Percentiles rank a stretch among this genome's conserved stretches.
These are phyloP conservation scores for Coemansia sp. DNA, from an alignment of 192 early-diverging fungal genomes.

Conservation along the genomic window DNA sequence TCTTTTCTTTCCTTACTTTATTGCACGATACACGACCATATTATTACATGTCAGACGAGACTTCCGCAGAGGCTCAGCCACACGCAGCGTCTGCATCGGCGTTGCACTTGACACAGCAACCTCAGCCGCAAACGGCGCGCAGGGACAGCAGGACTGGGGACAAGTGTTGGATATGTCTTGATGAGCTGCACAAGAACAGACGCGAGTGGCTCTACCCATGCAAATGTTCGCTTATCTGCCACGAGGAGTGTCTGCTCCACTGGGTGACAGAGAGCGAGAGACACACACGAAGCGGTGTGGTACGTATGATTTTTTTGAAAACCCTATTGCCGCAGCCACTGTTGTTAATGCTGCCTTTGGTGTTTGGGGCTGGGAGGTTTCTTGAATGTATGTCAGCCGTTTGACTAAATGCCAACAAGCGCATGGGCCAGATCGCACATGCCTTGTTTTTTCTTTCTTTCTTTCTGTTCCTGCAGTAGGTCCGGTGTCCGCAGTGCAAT, in stretches of 20 bases:
- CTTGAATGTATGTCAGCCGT: neutral
- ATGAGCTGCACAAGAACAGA: constrained; percentile 61
- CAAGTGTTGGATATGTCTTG: constrained; percentile 79
- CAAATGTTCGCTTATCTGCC: constrained; percentile 72
- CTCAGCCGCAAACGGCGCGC: neutral
- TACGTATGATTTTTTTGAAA: constrained; percentile 16
- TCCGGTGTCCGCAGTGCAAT: constrained; percentile 71
- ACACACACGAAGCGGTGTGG: constrained; percentile 36
- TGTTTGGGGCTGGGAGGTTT: neutral
- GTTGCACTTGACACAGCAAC: neutral
- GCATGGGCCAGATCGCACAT: neutral
- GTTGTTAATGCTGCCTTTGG: neutral
- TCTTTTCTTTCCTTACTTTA: constrained; percentile 4
- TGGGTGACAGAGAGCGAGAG: constrained; percentile 73
- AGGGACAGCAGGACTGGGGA: constrained; percentile 13
- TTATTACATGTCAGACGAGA: neutral
- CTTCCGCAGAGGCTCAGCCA: neutral
- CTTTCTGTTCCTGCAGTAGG: constrained; percentile 37
- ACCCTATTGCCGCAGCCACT: neutral
- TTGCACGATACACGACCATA: neutral
- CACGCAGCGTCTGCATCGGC: constrained; percentile 2
- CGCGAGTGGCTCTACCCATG: constrained; percentile 72
- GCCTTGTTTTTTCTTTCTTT: neutral
- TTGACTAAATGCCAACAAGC: neutral
- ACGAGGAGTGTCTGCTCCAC: constrained; percentile 74